Conservation (phyloP, 2,329 filamentous ascomycete species). For the Fusarium algeriense region DNA sequence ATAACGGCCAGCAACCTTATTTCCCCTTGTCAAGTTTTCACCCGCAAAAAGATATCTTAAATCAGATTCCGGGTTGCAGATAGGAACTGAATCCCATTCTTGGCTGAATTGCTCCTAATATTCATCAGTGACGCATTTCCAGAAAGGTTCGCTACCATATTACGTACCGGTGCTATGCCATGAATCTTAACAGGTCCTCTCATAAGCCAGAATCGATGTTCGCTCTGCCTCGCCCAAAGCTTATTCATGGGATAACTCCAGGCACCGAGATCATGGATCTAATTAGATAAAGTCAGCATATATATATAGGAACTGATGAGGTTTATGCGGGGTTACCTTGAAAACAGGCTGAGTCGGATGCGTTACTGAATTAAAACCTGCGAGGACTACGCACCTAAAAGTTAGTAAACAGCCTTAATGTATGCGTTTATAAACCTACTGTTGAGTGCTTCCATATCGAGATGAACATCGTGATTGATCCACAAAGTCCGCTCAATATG, state of each 20-base stretch:
- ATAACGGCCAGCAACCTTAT: constrained; percentile 44
- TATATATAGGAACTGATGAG: not conserved
- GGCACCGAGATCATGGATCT: constrained; percentile 48
- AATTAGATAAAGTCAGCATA: constrained; percentile 8
- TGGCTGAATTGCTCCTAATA: constrained; percentile 43
- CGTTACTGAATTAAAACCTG: constrained; percentile 5
- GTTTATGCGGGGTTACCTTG: constrained; percentile 36
- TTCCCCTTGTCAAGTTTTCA: constrained; percentile 4
- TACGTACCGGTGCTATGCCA: constrained; percentile 43
- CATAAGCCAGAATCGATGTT: constrained; percentile 30
- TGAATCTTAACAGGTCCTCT: constrained; percentile 40
- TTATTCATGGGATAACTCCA: constrained; percentile 41
- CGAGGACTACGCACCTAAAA: constrained; percentile 37
- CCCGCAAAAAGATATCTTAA: constrained; percentile 21
- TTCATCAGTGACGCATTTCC: constrained; percentile 12
- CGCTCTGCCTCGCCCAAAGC: constrained; percentile 20
- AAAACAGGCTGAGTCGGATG: constrained; percentile 43
- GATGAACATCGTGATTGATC: constrained; percentile 47
- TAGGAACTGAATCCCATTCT: constrained; percentile 44
- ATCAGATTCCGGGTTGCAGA: not conserved
- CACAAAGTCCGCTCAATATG: not conserved
- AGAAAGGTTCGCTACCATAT: not conserved
- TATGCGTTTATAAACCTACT: constrained; percentile 31
- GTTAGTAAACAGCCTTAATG: not conserved
- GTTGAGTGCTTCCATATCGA: constrained; percentile 49